A percentile compares a stretch with the other conserved stretches of the same genome.
Evolutionary conservation across 1,139 yeast genomes (phyloP).

Genomic region (Pichia sp.): DNA sequence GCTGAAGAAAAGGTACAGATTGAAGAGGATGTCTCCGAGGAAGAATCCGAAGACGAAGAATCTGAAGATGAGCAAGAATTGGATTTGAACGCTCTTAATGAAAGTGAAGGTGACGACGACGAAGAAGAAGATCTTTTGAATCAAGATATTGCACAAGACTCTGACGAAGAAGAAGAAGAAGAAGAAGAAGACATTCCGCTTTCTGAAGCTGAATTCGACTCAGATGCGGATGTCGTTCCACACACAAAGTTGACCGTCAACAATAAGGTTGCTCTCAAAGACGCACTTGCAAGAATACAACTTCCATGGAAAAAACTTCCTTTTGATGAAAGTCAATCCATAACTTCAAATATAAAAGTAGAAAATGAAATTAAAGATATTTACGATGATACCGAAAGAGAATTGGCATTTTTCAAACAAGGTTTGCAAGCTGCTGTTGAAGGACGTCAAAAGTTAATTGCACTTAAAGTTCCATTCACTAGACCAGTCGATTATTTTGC

Average conservation of each 20-base stretch:
- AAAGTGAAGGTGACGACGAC: slow-evolving; percentile 37
- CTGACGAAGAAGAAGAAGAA: slow-evolving; percentile 35
- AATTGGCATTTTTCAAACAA: slow-evolving; percentile 81
- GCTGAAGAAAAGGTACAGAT: slow-evolving; percentile 13
- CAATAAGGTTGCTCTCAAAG: slow-evolving; percentile 61
- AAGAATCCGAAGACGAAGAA: slow-evolving; percentile 11
- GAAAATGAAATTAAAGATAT: slow-evolving; percentile 74
- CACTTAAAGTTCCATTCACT: slow-evolving; percentile 68
- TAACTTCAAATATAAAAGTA: slow-evolving; percentile 52
- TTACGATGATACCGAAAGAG: slow-evolving; percentile 90
- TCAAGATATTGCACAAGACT: slow-evolving; percentile 32
- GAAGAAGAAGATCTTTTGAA: slow-evolving; percentile 36
- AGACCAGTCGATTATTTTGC: slow-evolving; percentile 97
- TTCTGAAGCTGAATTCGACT: slow-evolving; percentile 58
- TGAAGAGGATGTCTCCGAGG: slow-evolving; percentile 29
- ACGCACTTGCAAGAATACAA: slow-evolving; percentile 57
- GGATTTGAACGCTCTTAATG: slow-evolving; percentile 51
- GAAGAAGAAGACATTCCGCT: slow-evolving; percentile 63
- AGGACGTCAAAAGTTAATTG: slow-evolving; percentile 56
- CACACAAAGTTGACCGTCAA: slow-evolving; percentile 79
- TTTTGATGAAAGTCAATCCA: slow-evolving; percentile 77
- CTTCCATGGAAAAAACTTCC: slow-evolving; percentile 66
- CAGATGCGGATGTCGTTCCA: slow-evolving; percentile 67
- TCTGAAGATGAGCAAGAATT: slow-evolving; percentile 26
- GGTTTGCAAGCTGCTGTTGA: slow-evolving; percentile 76